A percentile compares a stretch with the other conserved stretches of the same genome.
These are phyloP conservation scores for Peronosclerospora sorghi DNA, from an alignment of 352 stramenopile species.

Conservation along the genomic window DNA sequence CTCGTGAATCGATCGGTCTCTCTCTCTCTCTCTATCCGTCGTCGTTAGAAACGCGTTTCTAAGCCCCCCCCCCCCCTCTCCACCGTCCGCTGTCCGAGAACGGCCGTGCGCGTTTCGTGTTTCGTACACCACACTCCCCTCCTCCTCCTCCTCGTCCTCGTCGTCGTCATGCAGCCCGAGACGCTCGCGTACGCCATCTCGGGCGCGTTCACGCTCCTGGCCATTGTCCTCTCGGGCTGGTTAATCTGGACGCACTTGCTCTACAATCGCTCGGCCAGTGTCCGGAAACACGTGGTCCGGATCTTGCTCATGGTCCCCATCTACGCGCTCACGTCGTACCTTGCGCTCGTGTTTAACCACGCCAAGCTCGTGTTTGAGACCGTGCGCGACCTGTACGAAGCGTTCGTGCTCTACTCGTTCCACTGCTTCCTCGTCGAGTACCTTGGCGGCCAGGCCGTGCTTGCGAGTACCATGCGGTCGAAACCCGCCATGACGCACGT, in stretches of 20 bases:
- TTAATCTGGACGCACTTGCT: slow-evolving; percentile 84
- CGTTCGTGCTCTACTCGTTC: slow-evolving; percentile 90
- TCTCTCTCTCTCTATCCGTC: no score
- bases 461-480: slow-evolving; percentile 76
- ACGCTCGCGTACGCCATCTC: slow-evolving; percentile 83
- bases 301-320: slow-evolving; percentile 92
- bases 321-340: slow-evolving; percentile 86
- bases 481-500: slow-evolving; percentile 78
- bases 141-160: background rate
- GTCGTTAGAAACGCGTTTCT: no score
- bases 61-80: no score
- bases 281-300: slow-evolving; percentile 88
- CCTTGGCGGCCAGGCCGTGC: slow-evolving; percentile 69
- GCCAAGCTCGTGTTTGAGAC: slow-evolving; percentile 86
- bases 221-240: slow-evolving; percentile 76
- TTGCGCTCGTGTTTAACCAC: slow-evolving; percentile 85
- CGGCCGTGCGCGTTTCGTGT: no score
- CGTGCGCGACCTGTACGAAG: slow-evolving; percentile 88
- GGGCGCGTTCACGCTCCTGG: slow-evolving; percentile 75
- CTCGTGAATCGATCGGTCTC: no score
- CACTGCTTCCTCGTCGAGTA: slow-evolving; percentile 89
- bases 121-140: background rate
- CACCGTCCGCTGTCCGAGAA: no score
- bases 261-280: slow-evolving; percentile 69
- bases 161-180: slow-evolving; percentile 86